phyloP scores from a whole-genome alignment of 2,329 filamentous ascomycete genomes.

The Cercospora nicotianae region DNA sequence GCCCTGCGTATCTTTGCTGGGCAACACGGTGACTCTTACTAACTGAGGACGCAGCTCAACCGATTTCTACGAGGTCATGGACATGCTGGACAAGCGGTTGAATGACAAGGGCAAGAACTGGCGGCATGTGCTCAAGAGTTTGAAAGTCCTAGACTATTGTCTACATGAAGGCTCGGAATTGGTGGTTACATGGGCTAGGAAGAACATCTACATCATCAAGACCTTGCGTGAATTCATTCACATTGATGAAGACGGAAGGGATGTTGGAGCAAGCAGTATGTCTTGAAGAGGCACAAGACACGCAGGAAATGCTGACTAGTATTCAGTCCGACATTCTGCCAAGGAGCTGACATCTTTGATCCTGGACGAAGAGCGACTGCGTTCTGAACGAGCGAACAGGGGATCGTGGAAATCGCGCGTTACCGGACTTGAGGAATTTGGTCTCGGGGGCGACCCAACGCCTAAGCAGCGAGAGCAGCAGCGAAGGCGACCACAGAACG shows the following conservation, averaged over 20 bases:
- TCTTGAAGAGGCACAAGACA: conserved; percentile 17
- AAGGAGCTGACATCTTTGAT: conserved; percentile 93
- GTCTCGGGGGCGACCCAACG: conserved; percentile 42
- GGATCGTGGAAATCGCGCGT: conserved; percentile 97
- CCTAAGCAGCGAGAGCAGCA: conserved; percentile 40
- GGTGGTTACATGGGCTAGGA: conserved; percentile 95
- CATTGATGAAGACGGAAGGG: conserved; percentile 89
- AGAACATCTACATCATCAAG: conserved; percentile 99
- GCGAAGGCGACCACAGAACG: conserved; percentile 38
- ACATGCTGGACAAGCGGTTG: conserved; percentile 97
- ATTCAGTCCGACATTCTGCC: conserved; percentile 85
- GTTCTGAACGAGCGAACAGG: conserved; percentile 84
- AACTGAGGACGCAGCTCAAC: conserved; percentile 63
- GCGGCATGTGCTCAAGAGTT: conserved; percentile 94
- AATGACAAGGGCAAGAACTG: conserved; percentile 99
- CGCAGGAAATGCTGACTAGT: conserved; percentile 34
- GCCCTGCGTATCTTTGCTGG: not conserved
- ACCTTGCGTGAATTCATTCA: conserved; percentile 96
- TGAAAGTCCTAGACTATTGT: conserved; percentile 98
- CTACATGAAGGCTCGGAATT: conserved; percentile 95
- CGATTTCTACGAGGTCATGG: conserved; percentile 99
- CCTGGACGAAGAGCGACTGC: conserved; percentile 87
- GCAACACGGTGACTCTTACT: not conserved
- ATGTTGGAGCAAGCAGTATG: conserved; percentile 95
- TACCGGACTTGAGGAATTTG: conserved; percentile 69